phyloP scores from a whole-genome alignment of 352 stramenopile species.

The Phytophthora macrochlamydospora region DNA sequence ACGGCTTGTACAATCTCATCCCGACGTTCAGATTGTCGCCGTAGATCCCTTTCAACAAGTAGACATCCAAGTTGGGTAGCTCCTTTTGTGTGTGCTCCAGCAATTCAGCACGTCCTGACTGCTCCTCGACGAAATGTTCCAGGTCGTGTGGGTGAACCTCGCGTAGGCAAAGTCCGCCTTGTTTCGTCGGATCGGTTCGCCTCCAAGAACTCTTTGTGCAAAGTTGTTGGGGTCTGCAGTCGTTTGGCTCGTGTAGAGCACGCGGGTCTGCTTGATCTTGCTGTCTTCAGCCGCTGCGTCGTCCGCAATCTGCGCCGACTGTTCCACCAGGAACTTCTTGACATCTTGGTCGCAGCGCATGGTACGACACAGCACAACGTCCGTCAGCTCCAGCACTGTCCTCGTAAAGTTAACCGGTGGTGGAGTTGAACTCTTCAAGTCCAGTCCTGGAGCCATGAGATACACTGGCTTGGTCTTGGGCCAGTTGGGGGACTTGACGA shows the following conservation, averaged over 20 bases:
- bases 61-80: conserved; percentile 40
- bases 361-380: conserved; percentile 28
- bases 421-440: not conserved
- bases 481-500: conserved; percentile 27
- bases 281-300: not conserved
- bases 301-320: not conserved
- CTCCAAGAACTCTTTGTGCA: conserved; percentile 9
- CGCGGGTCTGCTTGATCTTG: conserved; percentile 8
- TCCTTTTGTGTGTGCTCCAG: conserved; percentile 47
- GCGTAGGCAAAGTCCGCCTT: conserved; percentile 36
- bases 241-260: conserved; percentile 52
- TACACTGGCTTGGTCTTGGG: conserved; percentile 52
- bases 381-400: conserved; percentile 17
- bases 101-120: conserved; percentile 55
- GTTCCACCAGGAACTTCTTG: conserved; percentile 13
- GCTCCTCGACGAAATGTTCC: conserved; percentile 33
- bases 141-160: conserved; percentile 51
- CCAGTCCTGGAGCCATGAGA: conserved; percentile 33
- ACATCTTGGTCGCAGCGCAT: conserved; percentile 22
- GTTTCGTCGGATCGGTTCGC: conserved; percentile 9
- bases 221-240: conserved; percentile 32
- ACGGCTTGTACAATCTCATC: conserved; percentile 27
- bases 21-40: conserved; percentile 11
- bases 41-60: conserved; percentile 22
- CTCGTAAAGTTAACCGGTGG: conserved; percentile 6